These are phyloP conservation scores for Tephrocybe sp. DNA, from an alignment of 768 basidiomycete species.

Conservation along the genomic window DNA sequence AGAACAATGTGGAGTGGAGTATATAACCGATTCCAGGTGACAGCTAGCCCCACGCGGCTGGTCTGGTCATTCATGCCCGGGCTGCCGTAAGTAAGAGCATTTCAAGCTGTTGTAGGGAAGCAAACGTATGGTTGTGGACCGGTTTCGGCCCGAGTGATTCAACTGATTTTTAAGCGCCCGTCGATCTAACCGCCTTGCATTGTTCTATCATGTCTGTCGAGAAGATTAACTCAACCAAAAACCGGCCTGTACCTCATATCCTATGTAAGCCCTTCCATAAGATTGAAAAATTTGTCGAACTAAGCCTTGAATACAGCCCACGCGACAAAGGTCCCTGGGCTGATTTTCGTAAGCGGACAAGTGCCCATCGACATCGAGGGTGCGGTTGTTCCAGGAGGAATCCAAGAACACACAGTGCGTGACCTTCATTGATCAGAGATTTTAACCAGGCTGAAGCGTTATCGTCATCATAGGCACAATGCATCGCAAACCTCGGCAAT, in stretches of 20 bases:
- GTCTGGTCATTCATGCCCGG: background rate
- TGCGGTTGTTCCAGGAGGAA: slow-evolving; percentile 49
- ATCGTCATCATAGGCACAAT: slow-evolving; percentile 41
- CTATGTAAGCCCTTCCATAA: slow-evolving; percentile 35
- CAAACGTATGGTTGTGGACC: no score
- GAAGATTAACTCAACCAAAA: slow-evolving; percentile 51
- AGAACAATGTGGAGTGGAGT: background rate
- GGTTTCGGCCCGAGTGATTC: no score
- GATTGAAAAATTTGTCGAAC: slow-evolving; percentile 11
- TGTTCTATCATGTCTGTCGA: slow-evolving; percentile 40
- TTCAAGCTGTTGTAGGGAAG: no score
- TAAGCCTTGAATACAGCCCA: slow-evolving; percentile 34
- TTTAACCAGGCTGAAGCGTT: background rate
- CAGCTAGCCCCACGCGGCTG: no score
- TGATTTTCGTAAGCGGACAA: slow-evolving; percentile 63
- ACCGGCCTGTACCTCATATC: slow-evolving; percentile 42
- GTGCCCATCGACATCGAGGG: slow-evolving; percentile 49
- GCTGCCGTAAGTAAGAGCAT: background rate
- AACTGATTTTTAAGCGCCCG: no score
- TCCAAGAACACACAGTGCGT: slow-evolving; percentile 57
- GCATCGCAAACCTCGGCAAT: slow-evolving; percentile 51
- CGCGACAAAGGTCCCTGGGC: slow-evolving; percentile 53
- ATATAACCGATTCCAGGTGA: no score
- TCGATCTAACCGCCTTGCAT: no score
- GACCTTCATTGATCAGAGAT: background rate